Base-by-base conservation (phyloP, 768 basidiomycete species). In the Lepiota venenata region DNA sequence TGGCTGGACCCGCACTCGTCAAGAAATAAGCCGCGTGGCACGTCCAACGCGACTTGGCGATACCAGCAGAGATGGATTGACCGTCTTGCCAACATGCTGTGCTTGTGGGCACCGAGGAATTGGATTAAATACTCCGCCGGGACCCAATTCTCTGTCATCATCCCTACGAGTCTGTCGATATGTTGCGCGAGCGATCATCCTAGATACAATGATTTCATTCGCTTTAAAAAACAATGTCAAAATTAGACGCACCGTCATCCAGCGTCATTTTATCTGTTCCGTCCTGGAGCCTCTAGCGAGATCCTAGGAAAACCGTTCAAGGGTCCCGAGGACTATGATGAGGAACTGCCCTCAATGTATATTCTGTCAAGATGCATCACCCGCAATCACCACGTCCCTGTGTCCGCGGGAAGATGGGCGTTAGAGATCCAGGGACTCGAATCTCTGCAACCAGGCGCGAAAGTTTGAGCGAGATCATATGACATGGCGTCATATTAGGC, bases 301-400 rank as follows among this genome's bases (percentile, higher is more conserved):
- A 43, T 40, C 52, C 52, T 54, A 47, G 52, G 52, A 54, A 47
- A 14, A 25, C 37, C 11, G 7, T 25, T 29, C 25, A 46, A 54
- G 52, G 52, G 52, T 54, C 52, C 52, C 52, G 52, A 54, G 52
- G 52, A 54, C 25, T 22, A 47, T 52, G 32, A 16, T 46, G 45
- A 54, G 27, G 45, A 22, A 35, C 18, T 44, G 44, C 45, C 45
- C 38, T 41, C 52, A 47, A 36, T 18, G 29, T 18, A 18, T 20
- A 38, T 46, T 45, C 44, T 47, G 46, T 54, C 52, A 47, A 46
- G 44, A 47, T 54, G 40, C n/a, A n/a, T 15, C 21, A 20, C 18
- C 52, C 44, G 52, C 37, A 54, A 54, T 54, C 52, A 54, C 44
- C 52, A 47, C 36, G 45, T 29, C 52, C 52, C 52, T 54, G 52